These are phyloP conservation scores for Teunomyces stri DNA, from an alignment of 805 yeast species.

Conservation along the genomic window DNA sequence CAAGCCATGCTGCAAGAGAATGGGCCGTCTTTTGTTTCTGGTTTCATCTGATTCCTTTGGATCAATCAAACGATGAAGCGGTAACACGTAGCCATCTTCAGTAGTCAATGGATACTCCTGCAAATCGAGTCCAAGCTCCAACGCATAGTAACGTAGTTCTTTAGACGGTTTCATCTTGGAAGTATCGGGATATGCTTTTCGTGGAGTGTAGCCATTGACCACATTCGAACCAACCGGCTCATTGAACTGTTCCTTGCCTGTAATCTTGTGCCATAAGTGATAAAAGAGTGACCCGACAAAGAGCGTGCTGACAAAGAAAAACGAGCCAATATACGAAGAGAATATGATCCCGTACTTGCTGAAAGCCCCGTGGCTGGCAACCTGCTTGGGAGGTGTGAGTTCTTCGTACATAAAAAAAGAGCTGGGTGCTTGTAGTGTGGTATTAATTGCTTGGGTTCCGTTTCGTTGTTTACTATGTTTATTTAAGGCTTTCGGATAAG, in stretches of 20 bases:
- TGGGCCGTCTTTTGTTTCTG: slow-evolving; percentile 49
- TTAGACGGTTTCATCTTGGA: slow-evolving; percentile 29
- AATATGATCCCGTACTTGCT: slow-evolving; percentile 18
- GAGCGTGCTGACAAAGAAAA: slow-evolving; percentile 25
- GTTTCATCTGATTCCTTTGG: slow-evolving; percentile 36
- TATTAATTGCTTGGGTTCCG: background rate
- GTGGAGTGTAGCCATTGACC: slow-evolving; percentile 25
- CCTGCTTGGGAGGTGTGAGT: slow-evolving; percentile 23
- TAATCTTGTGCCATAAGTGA: slow-evolving; percentile 26
- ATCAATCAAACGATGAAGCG: slow-evolving; percentile 59
- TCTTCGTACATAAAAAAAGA: slow-evolving; percentile 16
- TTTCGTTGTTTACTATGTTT: background rate
- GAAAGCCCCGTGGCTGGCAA: slow-evolving; percentile 19
- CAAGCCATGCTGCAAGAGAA: slow-evolving; percentile 80
- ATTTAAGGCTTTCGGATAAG: background rate
- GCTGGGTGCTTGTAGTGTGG: background rate
- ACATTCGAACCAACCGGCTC: slow-evolving; percentile 20
- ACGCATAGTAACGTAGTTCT: slow-evolving; percentile 67
- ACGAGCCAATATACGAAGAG: slow-evolving; percentile 27
- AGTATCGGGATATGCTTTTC: slow-evolving; percentile 35
- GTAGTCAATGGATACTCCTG: slow-evolving; percentile 63
- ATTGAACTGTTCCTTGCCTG: slow-evolving; percentile 29
- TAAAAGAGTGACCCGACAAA: slow-evolving; percentile 27
- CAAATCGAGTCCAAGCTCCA: slow-evolving; percentile 57
- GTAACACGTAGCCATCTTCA: slow-evolving; percentile 74